These are phyloP conservation scores for Eutypa lata DNA, from an alignment of 2,329 filamentous ascomycete species.

Conservation along the genomic window DNA sequence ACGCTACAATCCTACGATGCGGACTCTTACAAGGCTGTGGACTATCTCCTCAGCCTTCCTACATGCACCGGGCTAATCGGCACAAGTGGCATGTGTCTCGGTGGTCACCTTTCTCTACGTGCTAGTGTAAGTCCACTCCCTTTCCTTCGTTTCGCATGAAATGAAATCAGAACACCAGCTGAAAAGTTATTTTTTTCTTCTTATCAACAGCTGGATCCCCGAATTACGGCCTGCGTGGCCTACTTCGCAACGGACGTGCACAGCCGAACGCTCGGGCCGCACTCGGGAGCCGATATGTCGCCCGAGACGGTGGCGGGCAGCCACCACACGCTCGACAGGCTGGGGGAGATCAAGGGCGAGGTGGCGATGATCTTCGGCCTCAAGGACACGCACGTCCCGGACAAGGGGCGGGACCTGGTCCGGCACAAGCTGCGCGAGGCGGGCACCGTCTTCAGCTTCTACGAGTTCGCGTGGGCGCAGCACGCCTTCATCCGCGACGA, in stretches of 20 bases:
- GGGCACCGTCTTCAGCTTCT: constrained; percentile 73
- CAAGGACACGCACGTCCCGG: constrained; percentile 85
- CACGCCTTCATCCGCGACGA: constrained; percentile 95
- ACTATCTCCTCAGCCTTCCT: constrained; percentile 65
- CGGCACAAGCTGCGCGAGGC: constrained; percentile 76
- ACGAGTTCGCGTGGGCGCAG: constrained; percentile 90
- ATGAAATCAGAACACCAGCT: background rate
- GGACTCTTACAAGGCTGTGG: constrained; percentile 66
- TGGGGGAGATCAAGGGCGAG: constrained; percentile 71
- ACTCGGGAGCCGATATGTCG: constrained; percentile 46
- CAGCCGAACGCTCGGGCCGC: constrained; percentile 67
- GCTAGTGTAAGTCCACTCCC: constrained; percentile 43
- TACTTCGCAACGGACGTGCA: constrained; percentile 96
- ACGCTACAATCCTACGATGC: constrained; percentile 84
- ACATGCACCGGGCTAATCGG: constrained; percentile 82
- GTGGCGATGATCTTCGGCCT: constrained; percentile 89
- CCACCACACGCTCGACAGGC: constrained; percentile 50
- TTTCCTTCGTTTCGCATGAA: background rate
- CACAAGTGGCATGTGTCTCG: constrained; percentile 86
- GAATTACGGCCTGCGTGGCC: constrained; percentile 74
- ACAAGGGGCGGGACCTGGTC: constrained; percentile 78
- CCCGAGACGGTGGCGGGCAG: constrained; percentile 34
- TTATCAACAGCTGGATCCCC: constrained; percentile 62
- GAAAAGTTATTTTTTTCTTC: background rate
- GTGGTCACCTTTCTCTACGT: constrained; percentile 75